Conservation (phyloP, 768 basidiomycete genomes). For the Xanthoconium purpureum region DNA sequence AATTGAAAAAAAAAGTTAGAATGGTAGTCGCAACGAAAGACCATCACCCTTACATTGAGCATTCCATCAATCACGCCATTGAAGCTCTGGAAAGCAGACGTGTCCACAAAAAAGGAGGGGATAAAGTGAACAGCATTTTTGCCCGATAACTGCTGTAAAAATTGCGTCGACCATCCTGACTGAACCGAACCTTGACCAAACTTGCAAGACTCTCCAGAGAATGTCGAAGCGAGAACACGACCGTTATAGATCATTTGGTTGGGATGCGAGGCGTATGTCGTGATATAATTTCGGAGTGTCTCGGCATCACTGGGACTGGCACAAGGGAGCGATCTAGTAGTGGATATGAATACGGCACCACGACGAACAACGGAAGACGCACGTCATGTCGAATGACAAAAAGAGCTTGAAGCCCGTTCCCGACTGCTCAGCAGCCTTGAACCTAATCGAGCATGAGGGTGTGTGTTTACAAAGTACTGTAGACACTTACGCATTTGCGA, state of each 20-base stretch:
- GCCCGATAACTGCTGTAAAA: slow-evolving; percentile 44
- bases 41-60: slow-evolving; percentile 47
- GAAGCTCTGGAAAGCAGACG: slow-evolving; percentile 46
- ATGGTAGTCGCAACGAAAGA: slow-evolving; percentile 7
- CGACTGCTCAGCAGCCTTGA: slow-evolving; percentile 50
- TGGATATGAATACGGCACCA: background rate
- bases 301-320: slow-evolving; percentile 44
- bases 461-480: slow-evolving; percentile 4
- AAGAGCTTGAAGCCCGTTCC: slow-evolving; percentile 67
- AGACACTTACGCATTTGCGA: slow-evolving; percentile 57
- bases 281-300: slow-evolving; percentile 51
- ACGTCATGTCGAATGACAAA: slow-evolving; percentile 79
- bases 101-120: slow-evolving; percentile 66
- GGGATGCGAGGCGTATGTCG: slow-evolving; percentile 50
- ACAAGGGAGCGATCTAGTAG: slow-evolving; percentile 53
- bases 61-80: slow-evolving; percentile 51
- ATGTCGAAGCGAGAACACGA: slow-evolving; percentile 63
- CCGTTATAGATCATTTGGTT: slow-evolving; percentile 52
- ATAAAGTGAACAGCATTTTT: slow-evolving; percentile 55
- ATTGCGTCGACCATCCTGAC: slow-evolving; percentile 59
- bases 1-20: background rate
- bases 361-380: slow-evolving; percentile 21
- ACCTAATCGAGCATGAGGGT: slow-evolving; percentile 36
- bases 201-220: slow-evolving; percentile 64
- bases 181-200: slow-evolving; percentile 55